A percentile compares a stretch with the other conserved stretches of the same genome.
These are phyloP conservation scores for Lyophyllum shimeji DNA, from an alignment of 768 basidiomycete species.

Conservation along the genomic window DNA sequence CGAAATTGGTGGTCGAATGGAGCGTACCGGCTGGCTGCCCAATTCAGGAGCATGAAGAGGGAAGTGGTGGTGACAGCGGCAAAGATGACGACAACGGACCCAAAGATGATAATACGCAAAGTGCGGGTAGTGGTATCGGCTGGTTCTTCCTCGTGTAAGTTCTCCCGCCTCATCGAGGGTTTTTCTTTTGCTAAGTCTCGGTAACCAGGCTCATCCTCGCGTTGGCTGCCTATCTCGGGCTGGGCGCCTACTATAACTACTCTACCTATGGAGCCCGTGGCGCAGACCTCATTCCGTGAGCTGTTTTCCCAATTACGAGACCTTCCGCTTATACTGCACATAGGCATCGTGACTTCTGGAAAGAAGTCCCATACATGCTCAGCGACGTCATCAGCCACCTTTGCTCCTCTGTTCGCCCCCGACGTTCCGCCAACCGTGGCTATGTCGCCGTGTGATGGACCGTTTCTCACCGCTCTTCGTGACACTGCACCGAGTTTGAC, in stretches of 20 bases:
- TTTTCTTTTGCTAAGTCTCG: neutral
- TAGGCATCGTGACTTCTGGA: conserved; percentile 89
- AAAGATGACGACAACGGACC: conserved; percentile 17
- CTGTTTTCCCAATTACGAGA: conserved; percentile 15
- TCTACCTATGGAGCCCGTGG: conserved; percentile 85
- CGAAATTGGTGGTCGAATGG: conserved; percentile 61
- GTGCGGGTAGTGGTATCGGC: conserved; percentile 73
- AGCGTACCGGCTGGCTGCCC: conserved; percentile 58
- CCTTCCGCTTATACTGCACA: conserved; percentile 10
- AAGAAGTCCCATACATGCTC: conserved; percentile 85
- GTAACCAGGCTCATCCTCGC: conserved; percentile 57
- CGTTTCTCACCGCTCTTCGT: neutral
- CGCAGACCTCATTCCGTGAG: conserved; percentile 81
- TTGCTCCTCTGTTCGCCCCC: conserved; percentile 70
- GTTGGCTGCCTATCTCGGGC: conserved; percentile 65
- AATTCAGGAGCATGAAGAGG: conserved; percentile 33
- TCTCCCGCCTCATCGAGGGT: neutral
- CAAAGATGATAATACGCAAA: conserved; percentile 32
- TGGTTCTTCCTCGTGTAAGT: conserved; percentile 87
- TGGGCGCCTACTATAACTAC: conserved; percentile 89
- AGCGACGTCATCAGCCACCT: conserved; percentile 76
- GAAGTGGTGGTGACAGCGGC: conserved; percentile 22
- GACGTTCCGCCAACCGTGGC: conserved; percentile 60
- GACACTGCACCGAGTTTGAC: neutral
- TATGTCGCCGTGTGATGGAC: conserved; percentile 68